Evolutionary conservation across 164 flowering plant species (phyloP), one percentile per base, ranked within the genome.

Genomic region (Aristolochia fimbriata): DNA sequence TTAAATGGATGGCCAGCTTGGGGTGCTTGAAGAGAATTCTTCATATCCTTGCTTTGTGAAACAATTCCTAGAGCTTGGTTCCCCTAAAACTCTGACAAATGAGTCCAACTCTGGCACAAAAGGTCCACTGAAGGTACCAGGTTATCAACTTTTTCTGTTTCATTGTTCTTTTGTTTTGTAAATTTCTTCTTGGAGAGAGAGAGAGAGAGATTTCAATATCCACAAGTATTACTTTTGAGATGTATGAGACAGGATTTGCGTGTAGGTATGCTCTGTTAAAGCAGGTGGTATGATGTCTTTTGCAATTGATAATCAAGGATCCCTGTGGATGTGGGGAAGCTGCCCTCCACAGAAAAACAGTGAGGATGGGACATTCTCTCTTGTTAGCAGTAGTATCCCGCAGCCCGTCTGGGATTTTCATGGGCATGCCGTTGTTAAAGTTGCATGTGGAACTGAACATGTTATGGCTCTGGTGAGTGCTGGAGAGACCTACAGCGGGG

Each of bases 371-470:
- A 74, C 66, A 30, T 81, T 80, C 70, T 64, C 78, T 22, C 70
- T 82, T 58, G 62, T 48, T 50, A 83, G 80, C 71, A 71, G 53
- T 68, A 63, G 71, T 23, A 64, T 59, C 53, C 95, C 98, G 43
- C 20, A 71, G 25, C 95, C 89, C 45, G 75, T 92, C 17, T 73
- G 82, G 82, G 74, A 80, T 72, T 85, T 88, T 66, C 72, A 80
- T 63, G 96, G 98, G 37, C 91, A 76, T 64, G 78, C 78, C 41
- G 95, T 92, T 69, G 85, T 84, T 57, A 88, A 85, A 67, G 98
- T 92, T 47, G 98, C 95, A 41, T 92, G 95, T 76, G 98, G 98
- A 70, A 87, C 76, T 72, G 96, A 87, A 62, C 96, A 92, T 75
- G 76, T 87, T 48, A 80, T 92, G 14, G 96, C 93, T 30, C 76